phyloP scores from a whole-genome alignment of 2,329 filamentous ascomycete genomes.

The Talaromyces sp. region DNA sequence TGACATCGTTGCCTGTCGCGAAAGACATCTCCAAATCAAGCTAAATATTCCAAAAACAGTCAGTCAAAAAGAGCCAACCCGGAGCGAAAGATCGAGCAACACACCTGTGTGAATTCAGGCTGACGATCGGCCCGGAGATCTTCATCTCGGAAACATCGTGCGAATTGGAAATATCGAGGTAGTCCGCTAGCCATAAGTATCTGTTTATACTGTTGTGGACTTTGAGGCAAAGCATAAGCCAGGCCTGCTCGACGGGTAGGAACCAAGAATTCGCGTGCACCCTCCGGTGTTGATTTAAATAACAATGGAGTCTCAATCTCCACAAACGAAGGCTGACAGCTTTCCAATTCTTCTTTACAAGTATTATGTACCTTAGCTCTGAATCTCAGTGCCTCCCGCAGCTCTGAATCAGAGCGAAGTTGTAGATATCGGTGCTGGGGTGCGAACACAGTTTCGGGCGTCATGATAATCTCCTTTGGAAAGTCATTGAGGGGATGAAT shows the following conservation, averaged over 20 bases:
- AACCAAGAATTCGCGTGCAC: conserved; percentile 90
- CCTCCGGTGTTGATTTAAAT: conserved; percentile 97
- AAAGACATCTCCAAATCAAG: conserved; percentile 95
- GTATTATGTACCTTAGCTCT: conserved; percentile 63
- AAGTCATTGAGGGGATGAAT: conserved; percentile 73
- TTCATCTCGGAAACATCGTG: conserved; percentile 92
- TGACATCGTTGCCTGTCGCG: conserved; percentile 70
- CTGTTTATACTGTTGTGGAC: conserved; percentile 98
- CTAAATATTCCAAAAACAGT: conserved; percentile 45
- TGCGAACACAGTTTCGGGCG: conserved; percentile 72
- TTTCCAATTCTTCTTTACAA: conserved; percentile 57
- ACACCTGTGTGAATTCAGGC: conserved; percentile 91
- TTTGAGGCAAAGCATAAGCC: conserved; percentile 92
- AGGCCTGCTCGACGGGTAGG: conserved; percentile 75
- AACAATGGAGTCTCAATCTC: conserved; percentile 91
- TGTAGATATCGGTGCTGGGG: conserved; percentile 80
- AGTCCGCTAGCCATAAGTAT: conserved; percentile 92
- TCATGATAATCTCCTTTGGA: conserved; percentile 74
- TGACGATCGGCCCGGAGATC: conserved; percentile 90
- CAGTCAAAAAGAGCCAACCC: not conserved
- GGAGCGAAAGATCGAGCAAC: conserved; percentile 5
- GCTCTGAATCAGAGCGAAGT: conserved; percentile 70
- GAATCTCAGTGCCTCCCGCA: conserved; percentile 70
- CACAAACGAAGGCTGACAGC: conserved; percentile 59
- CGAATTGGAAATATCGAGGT: conserved; percentile 84